Base-by-base conservation (phyloP, 176 grass and related monocot species). In the Pontederia crassipes region DNA sequence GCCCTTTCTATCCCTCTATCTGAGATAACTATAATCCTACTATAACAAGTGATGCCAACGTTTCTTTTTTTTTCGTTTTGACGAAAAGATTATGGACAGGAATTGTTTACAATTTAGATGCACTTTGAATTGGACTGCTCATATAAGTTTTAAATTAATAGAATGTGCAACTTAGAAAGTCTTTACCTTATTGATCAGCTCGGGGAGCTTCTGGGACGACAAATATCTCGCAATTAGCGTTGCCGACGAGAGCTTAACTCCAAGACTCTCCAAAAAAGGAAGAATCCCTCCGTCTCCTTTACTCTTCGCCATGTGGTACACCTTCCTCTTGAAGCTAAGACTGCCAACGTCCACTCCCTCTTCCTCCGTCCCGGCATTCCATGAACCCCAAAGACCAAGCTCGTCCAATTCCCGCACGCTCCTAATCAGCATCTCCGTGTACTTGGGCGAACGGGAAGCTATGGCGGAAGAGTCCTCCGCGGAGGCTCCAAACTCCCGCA, bases 261-360 rank as follows among this genome's bases (percentile, higher is more conserved):
- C 86, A 13, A 87, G 27, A 72, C 86, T 96, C 81, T 90, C 91
- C 1, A 96, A 47, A 58, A 87, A 83, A 50, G 86, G 81, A 58
- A 90, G 79, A 6, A 96, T 62, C 12, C 78, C 83, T 8, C 62
- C 40, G 65, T 90, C 86, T 35, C 83, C 83, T 63, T 71, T 82
- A 73, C 86, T 88, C 78, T 75, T 77, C 47, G 83, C 83, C 92
- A 96, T 96, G 78, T 78, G 75, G 77, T 90, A 90, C 64, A 85
- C 83, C 73, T 90, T 96, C 70, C 75, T 82, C 66, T 70, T 62
- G 62, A 96, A 96, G 46, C 77, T 79, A n/a, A 87, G 69, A 18
- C 62, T 58, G 11, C 53, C 65, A 57, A 90, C 54, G 27, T 84
- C 80, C 32, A 77, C 47, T 50, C 46, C 75, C 18, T 24, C 64